Evolutionary conservation across 2,329 filamentous ascomycete genomes (phyloP), one percentile per base, ranked within the genome.

Genomic region (Colletotrichum shisoi): DNA sequence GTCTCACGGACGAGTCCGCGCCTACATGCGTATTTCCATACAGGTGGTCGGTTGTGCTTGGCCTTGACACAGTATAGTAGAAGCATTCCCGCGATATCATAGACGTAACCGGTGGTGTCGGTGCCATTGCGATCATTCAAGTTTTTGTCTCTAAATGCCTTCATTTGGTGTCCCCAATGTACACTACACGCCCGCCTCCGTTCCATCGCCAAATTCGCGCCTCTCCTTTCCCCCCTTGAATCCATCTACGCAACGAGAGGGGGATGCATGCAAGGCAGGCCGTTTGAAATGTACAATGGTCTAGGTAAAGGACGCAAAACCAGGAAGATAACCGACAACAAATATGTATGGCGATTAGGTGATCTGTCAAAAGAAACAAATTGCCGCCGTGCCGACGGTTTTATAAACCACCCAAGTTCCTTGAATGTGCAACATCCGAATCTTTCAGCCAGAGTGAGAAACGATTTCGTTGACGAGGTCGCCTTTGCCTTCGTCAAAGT

Each of bases 391-490:
- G 31, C 6, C n/a, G 46, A 45, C n/a, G 9, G 60, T 31, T 59
- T 21, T 39, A 13, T 1, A 31, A 21, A 34, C 34, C 21, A 57
- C 21, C 21, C 49, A 13, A 15, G 17, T 9, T 44, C 31, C 37
- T 7, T 37, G 13, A 21, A 40, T 15, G 31, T 49, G 34, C n/a
- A 19, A 19, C 6, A 24, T 37, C 12, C 9, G 5, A 17, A 3
- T 39, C 21, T 40, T 49, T 75, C 84, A 97, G 63, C 94, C 94
- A 70, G 91, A 88, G 80, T 98, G 94, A 74, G 95, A 93, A 19
- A 99, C 95, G 77, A 99, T 98, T 84, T 98, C 94, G 75, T 89
- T 97, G 34, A 94, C 86, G 70, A 98, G 76, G 71, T 91, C 88
- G 24, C 92, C 91, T 78, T 93, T 86, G 57, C 76, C 82, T 78